A percentile compares a stretch with the other conserved stretches of the same genome.
Evolutionary conservation across 441 rosid genomes (phyloP).

Genomic region (Corymbia citriodora): DNA sequence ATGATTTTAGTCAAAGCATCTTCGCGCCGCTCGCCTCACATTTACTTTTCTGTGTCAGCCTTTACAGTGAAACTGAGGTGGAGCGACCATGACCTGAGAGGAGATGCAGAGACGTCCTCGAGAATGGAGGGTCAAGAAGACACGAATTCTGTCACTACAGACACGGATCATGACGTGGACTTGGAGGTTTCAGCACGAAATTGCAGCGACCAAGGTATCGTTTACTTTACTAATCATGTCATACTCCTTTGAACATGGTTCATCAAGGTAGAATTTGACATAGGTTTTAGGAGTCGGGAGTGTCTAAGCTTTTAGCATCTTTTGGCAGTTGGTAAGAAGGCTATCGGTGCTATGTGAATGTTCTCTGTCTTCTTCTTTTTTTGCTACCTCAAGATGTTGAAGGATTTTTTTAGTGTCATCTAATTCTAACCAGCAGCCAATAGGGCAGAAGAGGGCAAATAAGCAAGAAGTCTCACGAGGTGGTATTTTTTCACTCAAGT

Average conservation of each 20-base stretch:
- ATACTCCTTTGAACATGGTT: neutral
- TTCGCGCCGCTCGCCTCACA: neutral
- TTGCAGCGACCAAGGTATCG: conserved; percentile 1
- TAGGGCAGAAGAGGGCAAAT: neutral
- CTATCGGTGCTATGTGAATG: neutral
- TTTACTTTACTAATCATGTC: neutral
- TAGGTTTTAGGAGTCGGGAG: neutral
- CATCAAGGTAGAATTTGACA: neutral
- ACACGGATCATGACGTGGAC: neutral
- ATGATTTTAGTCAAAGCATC: neutral
- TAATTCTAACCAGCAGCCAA: neutral
- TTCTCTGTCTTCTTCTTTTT: neutral
- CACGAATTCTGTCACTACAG: neutral
- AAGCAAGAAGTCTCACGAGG: neutral
- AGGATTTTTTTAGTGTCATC: neutral
- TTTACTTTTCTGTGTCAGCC: conserved; percentile 1
- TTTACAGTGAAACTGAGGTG: neutral
- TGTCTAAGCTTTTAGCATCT: neutral
- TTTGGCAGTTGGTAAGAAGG: neutral
- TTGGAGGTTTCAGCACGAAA: conserved; percentile 5
- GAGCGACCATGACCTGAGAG: neutral
- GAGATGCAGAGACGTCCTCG: neutral
- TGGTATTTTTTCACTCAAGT: neutral
- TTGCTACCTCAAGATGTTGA: neutral
- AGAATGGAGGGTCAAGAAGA: neutral